phyloP scores from a whole-genome alignment of 305 asterid genomes.

The Solanum hybrid region DNA sequence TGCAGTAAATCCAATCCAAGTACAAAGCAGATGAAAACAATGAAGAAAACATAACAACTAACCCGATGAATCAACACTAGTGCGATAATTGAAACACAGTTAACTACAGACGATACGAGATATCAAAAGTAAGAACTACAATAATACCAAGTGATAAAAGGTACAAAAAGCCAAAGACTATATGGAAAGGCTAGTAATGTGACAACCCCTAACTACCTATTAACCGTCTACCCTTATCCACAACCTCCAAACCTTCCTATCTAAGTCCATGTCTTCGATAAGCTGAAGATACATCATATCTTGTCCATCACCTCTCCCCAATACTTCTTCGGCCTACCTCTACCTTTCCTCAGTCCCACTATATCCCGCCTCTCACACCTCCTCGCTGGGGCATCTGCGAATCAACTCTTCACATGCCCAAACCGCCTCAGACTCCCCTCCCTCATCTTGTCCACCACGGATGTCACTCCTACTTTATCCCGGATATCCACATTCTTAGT shows the following conservation, averaged over 20 bases:
- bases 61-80: not conserved
- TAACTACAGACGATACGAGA: not conserved
- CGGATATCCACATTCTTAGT: not conserved
- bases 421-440: not conserved
- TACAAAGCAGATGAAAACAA: not conserved
- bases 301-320: not conserved
- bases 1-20: not conserved
- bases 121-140: not conserved
- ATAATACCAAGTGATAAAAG: not conserved
- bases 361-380: not conserved
- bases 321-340: not conserved
- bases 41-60: not conserved
- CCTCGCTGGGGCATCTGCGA: not conserved
- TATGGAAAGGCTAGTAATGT: not conserved
- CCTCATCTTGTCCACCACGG: not conserved
- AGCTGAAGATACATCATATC: not conserved
- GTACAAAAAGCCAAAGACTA: not conserved
- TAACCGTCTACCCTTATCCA: not conserved
- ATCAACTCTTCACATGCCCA: not conserved
- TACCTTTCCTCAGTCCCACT: not conserved
- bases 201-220: not conserved
- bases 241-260: not conserved
- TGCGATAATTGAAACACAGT: not conserved
- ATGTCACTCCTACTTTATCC: not conserved
- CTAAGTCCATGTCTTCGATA: not conserved